Evolutionary conservation across 768 basidiomycete genomes (phyloP).

Genomic region (Dioszegia crocea): DNA sequence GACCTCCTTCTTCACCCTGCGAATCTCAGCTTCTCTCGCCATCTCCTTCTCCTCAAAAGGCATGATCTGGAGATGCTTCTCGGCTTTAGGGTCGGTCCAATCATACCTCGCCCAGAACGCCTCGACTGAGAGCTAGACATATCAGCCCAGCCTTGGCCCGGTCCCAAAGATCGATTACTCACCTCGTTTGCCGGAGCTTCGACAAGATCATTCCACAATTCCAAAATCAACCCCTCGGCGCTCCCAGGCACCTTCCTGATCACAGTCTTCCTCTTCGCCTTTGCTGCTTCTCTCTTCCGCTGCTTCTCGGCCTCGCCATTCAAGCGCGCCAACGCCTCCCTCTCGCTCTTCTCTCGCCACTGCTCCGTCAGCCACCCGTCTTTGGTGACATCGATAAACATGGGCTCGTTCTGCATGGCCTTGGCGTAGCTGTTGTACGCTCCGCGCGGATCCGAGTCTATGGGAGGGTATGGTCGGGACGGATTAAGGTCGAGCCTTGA

Average conservation of each 20-base stretch:
- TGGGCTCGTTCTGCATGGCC: conserved; percentile 20
- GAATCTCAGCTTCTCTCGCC: neutral
- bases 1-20: conserved; percentile 2
- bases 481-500: conserved; percentile 26
- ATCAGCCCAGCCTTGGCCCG: neutral
- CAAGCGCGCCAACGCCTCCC: conserved; percentile 34
- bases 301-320: conserved; percentile 28
- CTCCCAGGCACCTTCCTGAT: conserved; percentile 23
- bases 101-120: conserved; percentile 40
- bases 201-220: conserved; percentile 40
- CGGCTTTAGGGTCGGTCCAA: conserved; percentile 32
- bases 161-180: conserved; percentile 10
- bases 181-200: conserved; percentile 30
- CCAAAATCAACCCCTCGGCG: conserved; percentile 25
- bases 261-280: conserved; percentile 4
- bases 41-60: conserved; percentile 11
- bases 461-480: conserved; percentile 29
- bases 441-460: conserved; percentile 37
- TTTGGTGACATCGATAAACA: conserved; percentile 40
- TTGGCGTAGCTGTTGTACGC: conserved; percentile 40
- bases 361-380: conserved; percentile 43
- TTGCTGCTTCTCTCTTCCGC: conserved; percentile 11
- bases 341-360: conserved; percentile 31
- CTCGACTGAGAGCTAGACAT: conserved; percentile 22
- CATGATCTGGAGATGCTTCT: conserved; percentile 16